Base-by-base conservation (phyloP, 768 basidiomycete genomes). In the Lepiota venenata region DNA sequence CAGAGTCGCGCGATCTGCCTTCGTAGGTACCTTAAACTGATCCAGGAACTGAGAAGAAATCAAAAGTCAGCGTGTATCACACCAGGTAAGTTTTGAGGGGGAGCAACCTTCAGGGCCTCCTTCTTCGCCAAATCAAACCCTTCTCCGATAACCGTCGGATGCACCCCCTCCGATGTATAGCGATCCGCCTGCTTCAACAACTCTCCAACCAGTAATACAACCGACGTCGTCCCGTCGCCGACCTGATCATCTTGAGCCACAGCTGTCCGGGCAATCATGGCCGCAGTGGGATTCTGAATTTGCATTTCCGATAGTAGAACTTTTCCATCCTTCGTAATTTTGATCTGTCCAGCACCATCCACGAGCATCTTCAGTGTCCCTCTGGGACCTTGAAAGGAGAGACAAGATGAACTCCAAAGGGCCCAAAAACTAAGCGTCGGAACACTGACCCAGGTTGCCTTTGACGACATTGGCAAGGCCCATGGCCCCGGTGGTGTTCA, bases 241-340 rank as follows among this genome's bases (percentile, higher is more conserved):
- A 97, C 95, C 79, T 98, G 95, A 66, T 98, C 97, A 62, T 99
- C 97, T 69, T 98, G 97, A 2, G 97, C 96, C 20, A 98, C 96
- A 12, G 97, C 97, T 40, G 97, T 98, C 48, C 94, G 85, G 43
- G 97, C 97, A 66, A 99, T 93, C 93, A 99, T 96, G 29, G 97
- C 95, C 15, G 97, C 97, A 2, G 97, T 98, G 27, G 97, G 97
- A 69, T 99, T 98, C 73, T 92, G 90, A 63, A 99, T 99, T 75
- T 98, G 97, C 97, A 99, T 99, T 75, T 99, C 97, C 39, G 94
- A 96, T 55, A 99, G 79, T 52, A 99, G 74, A 39, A 98, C 96
- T 75, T 99, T 99, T 59, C 97, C 97, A 66, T 98, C 97, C 78
- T 98, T 99, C 60, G 97, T 98, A 91, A 99, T 95, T 81, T 98